Evolutionary conservation across 2,329 filamentous ascomycete species (phyloP), one percentile per base, ranked within the genome.

Genomic region (Sporothrix phasma): DNA sequence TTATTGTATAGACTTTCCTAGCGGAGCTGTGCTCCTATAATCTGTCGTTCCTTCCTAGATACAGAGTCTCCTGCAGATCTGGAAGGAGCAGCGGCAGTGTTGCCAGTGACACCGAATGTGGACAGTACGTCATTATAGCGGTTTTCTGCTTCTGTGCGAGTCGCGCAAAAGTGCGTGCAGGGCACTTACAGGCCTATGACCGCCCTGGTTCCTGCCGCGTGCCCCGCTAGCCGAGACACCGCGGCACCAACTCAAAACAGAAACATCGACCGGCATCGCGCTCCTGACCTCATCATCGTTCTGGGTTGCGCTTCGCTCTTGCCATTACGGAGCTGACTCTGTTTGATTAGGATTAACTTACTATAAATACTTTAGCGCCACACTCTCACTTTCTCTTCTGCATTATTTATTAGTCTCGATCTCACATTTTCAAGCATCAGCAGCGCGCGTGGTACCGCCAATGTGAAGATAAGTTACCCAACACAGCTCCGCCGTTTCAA

Each of bases 211-310:
- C 47, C 39, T 41, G 47, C 51, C 43, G 58, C 63, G 31, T 62
- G 63, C 63, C 63, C 59, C 64, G 60, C 64, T 51, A 65, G n/a
- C 41, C 26, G 43, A 61, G 58, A 62, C 43, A 45, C 39, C 29
- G 46, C 41, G 39, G 47, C 56, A 29, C n/a, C n/a, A 34, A 15
- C 39, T 13, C 19, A 54, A 62, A 61, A 62, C 43, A 54, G 46
- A 51, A 53, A 49, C 39, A 56, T 43, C 45, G 46, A 65, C 63
- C 66, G 65, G 60, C 66, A 62, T 66, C 63, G 65, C 63, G 54
- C 65, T 53, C 13, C 46, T 64, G 37, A 58, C 65, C 37, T 34
- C 39, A 46, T 46, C 43, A 13, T 43, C 45, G 58, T 54, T 7
- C 15, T 13, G 29, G 41, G n/a, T 45, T 43, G 62, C 29, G 13